Evolutionary conservation across 129 eudicot genomes (phyloP).

Genomic region (Smallanthus sonchifolius): DNA sequence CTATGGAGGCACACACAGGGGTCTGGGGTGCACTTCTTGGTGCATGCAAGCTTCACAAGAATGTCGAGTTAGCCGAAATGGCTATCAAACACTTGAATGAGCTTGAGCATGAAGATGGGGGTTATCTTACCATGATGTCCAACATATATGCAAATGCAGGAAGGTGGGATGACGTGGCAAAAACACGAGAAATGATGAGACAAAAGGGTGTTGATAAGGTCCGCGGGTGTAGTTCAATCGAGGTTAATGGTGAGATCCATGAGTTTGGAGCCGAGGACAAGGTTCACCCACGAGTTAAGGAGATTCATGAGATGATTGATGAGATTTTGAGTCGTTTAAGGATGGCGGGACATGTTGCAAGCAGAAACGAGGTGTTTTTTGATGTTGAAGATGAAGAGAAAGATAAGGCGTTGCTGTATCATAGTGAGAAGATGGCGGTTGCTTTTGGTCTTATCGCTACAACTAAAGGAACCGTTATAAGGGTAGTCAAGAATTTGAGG

Average conservation of each 20-base stretch:
- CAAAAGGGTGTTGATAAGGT: slow-evolving; percentile 40
- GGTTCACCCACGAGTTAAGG: slow-evolving; percentile 21
- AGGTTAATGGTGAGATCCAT: slow-evolving; percentile 42
- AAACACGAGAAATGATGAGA: slow-evolving; percentile 33
- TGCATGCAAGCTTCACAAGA: slow-evolving; percentile 47
- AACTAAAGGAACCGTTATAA: slow-evolving; percentile 37
- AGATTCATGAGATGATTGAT: slow-evolving; percentile 25
- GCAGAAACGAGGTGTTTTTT: slow-evolving; percentile 32
- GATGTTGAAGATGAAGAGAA: slow-evolving; percentile 42
- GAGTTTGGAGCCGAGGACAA: slow-evolving; percentile 44
- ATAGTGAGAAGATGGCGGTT: slow-evolving; percentile 45
- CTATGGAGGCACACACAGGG: slow-evolving; percentile 39
- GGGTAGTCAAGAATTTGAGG: slow-evolving; percentile 68
- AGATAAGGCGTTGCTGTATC: slow-evolving; percentile 33
- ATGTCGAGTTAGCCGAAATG: slow-evolving; percentile 44
- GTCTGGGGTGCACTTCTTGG: slow-evolving; percentile 50
- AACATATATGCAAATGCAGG: slow-evolving; percentile 45
- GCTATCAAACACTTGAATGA: slow-evolving; percentile 34
- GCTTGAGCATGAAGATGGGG: slow-evolving; percentile 36
- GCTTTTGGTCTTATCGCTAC: slow-evolving; percentile 35
- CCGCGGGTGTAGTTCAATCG: slow-evolving; percentile 49
- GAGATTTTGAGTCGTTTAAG: slow-evolving; percentile 25
- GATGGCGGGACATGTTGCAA: slow-evolving; percentile 23
- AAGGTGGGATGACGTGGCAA: slow-evolving; percentile 43
- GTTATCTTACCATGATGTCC: slow-evolving; percentile 45